Evolutionary conservation across 176 grass and related monocot genomes (phyloP).

Genomic region (Ananas comosus): DNA sequence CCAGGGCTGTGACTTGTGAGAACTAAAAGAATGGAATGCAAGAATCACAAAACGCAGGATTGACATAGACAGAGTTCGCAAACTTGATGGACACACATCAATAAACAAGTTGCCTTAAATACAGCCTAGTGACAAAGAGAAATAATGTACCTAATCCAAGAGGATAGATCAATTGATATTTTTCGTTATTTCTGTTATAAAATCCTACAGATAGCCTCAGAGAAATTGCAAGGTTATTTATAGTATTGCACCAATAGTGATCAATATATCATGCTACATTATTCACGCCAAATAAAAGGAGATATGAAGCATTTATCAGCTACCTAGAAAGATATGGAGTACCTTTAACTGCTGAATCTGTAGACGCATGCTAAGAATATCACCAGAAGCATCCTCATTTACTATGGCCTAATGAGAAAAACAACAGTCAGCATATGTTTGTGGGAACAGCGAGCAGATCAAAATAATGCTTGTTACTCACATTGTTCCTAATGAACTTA

Average conservation of each 20-base stretch:
- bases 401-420: slow-evolving; percentile 56
- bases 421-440: slow-evolving; percentile 16
- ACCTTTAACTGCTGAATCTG: slow-evolving; percentile 97
- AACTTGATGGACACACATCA: too few relatives aligned
- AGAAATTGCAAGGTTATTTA: too few relatives aligned
- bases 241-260: background rate
- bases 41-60: background rate
- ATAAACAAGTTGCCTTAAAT: too few relatives aligned
- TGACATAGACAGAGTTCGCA: background rate
- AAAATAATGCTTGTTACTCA: slow-evolving; percentile 24
- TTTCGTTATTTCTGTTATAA: too few relatives aligned
- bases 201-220: too few relatives aligned
- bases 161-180: too few relatives aligned
- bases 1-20: slow-evolving; percentile 4
- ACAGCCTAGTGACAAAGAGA: too few relatives aligned
- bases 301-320: background rate
- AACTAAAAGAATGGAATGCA: slow-evolving; percentile 11
- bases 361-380: slow-evolving; percentile 87
- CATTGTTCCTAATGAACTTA: slow-evolving; percentile 94
- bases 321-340: background rate
- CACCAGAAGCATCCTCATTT: slow-evolving; percentile 96
- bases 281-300: background rate
- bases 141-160: too few relatives aligned
- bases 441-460: background rate
- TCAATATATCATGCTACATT: background rate